Evolutionary conservation across 2,329 filamentous ascomycete genomes (phyloP), one percentile per base, ranked within the genome.

Genomic region (Ustulina deusta): DNA sequence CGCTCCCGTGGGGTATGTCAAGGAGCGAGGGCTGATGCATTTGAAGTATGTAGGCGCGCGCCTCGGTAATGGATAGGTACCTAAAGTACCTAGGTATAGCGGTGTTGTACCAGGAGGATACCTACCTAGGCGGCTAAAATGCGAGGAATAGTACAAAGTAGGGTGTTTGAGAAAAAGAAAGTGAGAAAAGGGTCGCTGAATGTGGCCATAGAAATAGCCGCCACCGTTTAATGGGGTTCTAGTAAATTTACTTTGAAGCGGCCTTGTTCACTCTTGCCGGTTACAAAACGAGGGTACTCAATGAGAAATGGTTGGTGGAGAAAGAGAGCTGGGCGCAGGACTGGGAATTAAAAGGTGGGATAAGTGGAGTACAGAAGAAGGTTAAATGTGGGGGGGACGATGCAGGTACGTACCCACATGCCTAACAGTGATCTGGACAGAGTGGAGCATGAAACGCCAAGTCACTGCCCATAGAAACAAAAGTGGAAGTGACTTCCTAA

Each of bases 251-350:
- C 64, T 54, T 71, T 61, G 63, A 72, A 68, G 72, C 61, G 59
- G 62, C 68, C 67, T 69, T 22, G 68, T 70, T 68, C 34, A 66
- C 58, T 64, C 34, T 66, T 62, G 65, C 63, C 66, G 48, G 74
- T 76, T 70, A 73, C 73, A 32, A 29, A 68, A 51, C 71, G 48
- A 68, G 70, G 68, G 68, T 63, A 56, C 66, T 62, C 32, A 15
- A 60, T 34, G 61, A 29, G 29, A 66, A 70, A 73, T 73, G 72
- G 75, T 72, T 75, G 74, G 74, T 69, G 57, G 64, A 61, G 65
- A 73, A 68, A 57, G 62, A 72, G 69, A 68, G 69, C 70, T 59
- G n/a, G 22, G 20, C 58, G 68, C 65, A 56, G 44, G 63, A 69
- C 49, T 29, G 61, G 48, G 49, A 38, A 51, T 52, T 44, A 51